Evolutionary conservation across 2,329 filamentous ascomycete species (phyloP).

Genomic region (Plenodomus lindquistii): DNA sequence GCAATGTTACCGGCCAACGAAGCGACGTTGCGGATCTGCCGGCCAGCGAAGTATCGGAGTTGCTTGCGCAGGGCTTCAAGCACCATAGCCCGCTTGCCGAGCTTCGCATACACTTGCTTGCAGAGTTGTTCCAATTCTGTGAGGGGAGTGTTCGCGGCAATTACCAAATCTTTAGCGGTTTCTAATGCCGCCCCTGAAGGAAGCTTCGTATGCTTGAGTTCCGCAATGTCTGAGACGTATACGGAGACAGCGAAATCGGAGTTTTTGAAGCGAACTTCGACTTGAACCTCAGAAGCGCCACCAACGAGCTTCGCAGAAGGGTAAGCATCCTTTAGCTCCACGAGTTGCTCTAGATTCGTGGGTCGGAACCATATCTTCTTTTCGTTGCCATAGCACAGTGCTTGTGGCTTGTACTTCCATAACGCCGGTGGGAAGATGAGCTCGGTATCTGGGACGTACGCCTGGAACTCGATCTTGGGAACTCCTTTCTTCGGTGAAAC

Average conservation of each 20-base stretch:
- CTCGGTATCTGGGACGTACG: conserved; percentile 87
- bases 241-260: conserved; percentile 87
- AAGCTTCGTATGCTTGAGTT: conserved; percentile 68
- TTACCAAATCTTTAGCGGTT: conserved; percentile 58
- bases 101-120: conserved; percentile 65
- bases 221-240: conserved; percentile 87
- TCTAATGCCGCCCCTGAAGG: conserved; percentile 33
- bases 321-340: conserved; percentile 83
- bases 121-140: conserved; percentile 88
- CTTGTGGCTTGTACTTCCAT: conserved; percentile 76
- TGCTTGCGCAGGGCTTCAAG: conserved; percentile 80
- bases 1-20: conserved; percentile 91
- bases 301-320: conserved; percentile 93
- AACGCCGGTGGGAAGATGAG: conserved; percentile 88
- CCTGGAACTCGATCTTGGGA: conserved; percentile 75
- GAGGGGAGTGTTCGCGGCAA: conserved; percentile 87
- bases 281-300: conserved; percentile 93
- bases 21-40: conserved; percentile 93
- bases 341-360: conserved; percentile 78
- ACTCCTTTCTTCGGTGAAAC: conserved; percentile 57
- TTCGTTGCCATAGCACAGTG: conserved; percentile 89
- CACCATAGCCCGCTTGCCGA: conserved; percentile 42
- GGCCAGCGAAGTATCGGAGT: conserved; percentile 87
- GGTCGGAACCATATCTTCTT: conserved; percentile 91
- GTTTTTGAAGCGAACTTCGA: conserved; percentile 96